Conservation (phyloP, 805 yeast genomes). For the Suhomyces vadensis region DNA sequence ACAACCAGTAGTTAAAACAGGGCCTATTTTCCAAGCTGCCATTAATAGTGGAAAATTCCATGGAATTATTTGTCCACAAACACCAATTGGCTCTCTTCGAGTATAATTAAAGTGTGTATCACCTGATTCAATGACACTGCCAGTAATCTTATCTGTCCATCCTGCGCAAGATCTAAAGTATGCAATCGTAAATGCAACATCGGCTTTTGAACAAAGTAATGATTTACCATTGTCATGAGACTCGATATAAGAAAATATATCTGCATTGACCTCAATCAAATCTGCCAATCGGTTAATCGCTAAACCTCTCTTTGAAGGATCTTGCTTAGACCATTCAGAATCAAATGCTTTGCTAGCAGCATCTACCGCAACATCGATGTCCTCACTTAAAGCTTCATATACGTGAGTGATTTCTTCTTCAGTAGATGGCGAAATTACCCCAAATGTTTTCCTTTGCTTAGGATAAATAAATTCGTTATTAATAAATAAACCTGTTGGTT, state of each 20-base stretch:
- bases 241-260: constrained; percentile 76
- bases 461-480: constrained; percentile 77
- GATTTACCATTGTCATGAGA: constrained; percentile 90
- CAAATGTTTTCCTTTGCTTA: constrained; percentile 54
- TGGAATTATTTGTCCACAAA: constrained; percentile 93
- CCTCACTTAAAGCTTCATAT: constrained; percentile 75
- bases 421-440: constrained; percentile 65
- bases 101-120: constrained; percentile 72
- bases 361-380: constrained; percentile 80
- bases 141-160: constrained; percentile 84
- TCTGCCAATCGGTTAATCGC: constrained; percentile 74
- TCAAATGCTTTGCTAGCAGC: constrained; percentile 82
- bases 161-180: constrained; percentile 87
- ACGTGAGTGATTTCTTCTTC: constrained; percentile 69
- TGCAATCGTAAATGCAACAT: constrained; percentile 65
- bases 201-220: constrained; percentile 65
- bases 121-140: constrained; percentile 76
- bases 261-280: constrained; percentile 68
- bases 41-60: constrained; percentile 96
- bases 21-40: constrained; percentile 95
- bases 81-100: constrained; percentile 89
- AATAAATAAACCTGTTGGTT: constrained; percentile 88
- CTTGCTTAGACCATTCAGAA: constrained; percentile 62
- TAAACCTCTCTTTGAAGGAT: constrained; percentile 65
- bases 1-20: constrained; percentile 90